phyloP scores from a whole-genome alignment of 345 rosid genomes.

The Arabidopsis thaliana region DNA sequence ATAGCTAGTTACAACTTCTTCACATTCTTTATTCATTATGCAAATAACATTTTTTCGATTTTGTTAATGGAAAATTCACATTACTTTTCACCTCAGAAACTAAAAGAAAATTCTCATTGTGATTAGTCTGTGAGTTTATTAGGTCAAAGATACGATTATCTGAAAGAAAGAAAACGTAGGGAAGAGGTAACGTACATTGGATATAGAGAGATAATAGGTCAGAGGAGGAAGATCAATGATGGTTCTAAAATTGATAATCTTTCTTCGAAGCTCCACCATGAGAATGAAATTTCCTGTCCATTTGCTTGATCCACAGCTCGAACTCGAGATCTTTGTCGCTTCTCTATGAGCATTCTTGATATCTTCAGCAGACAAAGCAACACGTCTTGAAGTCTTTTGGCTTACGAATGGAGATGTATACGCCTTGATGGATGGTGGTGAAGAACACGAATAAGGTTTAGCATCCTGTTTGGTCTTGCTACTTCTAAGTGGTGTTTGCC shows the following conservation, averaged over 20 bases:
- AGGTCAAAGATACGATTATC: background rate
- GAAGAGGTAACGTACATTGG: constrained; percentile 48
- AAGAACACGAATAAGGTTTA: constrained; percentile 30
- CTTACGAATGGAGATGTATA: constrained; percentile 26
- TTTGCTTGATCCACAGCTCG: constrained; percentile 37
- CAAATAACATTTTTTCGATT: background rate
- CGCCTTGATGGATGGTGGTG: constrained; percentile 34
- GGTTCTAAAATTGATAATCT: constrained; percentile 64
- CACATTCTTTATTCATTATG: constrained; percentile 11
- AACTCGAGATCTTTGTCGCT: constrained; percentile 38
- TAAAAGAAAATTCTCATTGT: background rate
- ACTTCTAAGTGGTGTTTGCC: constrained; percentile 36
- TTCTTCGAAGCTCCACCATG: constrained; percentile 69
- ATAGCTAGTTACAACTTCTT: constrained; percentile 28
- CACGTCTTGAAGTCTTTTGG: constrained; percentile 26
- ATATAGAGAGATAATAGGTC: constrained; percentile 48
- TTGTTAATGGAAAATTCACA: constrained; percentile 6
- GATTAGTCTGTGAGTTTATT: background rate
- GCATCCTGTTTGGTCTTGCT: constrained; percentile 41
- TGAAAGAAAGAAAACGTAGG: background rate
- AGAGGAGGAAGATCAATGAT: constrained; percentile 67
- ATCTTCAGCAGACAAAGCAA: constrained; percentile 24
- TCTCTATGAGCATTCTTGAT: constrained; percentile 40
- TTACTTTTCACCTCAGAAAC: background rate
- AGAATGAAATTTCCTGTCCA: constrained; percentile 47